Evolutionary conservation across 1,139 yeast species (phyloP).

Genomic region (Magnusiomyces ingens): DNA sequence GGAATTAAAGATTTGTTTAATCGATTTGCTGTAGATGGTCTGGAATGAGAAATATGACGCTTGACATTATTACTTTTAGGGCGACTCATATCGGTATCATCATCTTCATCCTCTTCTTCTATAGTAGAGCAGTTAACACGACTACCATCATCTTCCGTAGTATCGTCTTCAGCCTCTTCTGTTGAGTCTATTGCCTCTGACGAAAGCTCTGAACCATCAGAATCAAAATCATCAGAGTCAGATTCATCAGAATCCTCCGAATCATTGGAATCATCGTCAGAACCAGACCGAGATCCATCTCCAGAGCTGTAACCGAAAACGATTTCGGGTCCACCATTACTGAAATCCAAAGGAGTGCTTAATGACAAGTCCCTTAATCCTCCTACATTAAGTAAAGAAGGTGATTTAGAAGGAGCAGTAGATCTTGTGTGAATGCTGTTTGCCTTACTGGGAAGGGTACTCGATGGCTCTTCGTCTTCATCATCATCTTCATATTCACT

Average conservation of each 20-base stretch:
- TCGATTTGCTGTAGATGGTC: not conserved
- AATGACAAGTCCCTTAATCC: not conserved
- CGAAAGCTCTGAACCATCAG: conserved; percentile 17
- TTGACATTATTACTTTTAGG: not conserved
- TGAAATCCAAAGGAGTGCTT: conserved; percentile 6
- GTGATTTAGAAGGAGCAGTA: not conserved
- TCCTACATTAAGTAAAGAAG: not conserved
- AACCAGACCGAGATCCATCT: conserved; percentile 18
- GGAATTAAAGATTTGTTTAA: not conserved
- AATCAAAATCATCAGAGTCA: conserved; percentile 12
- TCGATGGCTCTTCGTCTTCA: conserved; percentile 7
- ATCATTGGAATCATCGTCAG: not conserved
- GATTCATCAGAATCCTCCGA: conserved; percentile 16
- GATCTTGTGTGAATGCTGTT: not conserved
- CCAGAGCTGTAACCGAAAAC: conserved; percentile 27
- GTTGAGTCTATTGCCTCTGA: not conserved
- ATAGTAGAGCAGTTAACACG: conserved; percentile 17
- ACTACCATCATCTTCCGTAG: conserved; percentile 19
- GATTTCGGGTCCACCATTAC: conserved; percentile 26
- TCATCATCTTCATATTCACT: conserved; percentile 19
- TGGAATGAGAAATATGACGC: not conserved
- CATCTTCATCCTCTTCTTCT: conserved; percentile 21
- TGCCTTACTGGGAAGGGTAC: not conserved
- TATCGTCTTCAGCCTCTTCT: conserved; percentile 22
- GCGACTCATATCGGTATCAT: conserved; percentile 20